Percentiles rank a stretch among this genome's conserved stretches.
Conservation (phyloP, 768 basidiomycete species). For the Mycena albidolilacea region DNA sequence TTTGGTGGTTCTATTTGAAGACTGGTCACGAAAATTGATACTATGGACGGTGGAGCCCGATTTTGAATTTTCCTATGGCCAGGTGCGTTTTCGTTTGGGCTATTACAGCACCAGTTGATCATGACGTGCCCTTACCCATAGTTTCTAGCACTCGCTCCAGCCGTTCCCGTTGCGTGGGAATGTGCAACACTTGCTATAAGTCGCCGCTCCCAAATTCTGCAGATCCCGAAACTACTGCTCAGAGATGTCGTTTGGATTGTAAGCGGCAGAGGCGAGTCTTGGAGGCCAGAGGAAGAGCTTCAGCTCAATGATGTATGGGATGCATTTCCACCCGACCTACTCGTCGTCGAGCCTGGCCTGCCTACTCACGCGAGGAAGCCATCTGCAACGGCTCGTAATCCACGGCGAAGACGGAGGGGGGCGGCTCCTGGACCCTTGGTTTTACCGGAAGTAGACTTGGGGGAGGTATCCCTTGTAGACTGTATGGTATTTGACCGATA, state of each 20-base stretch:
- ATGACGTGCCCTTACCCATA: not conserved
- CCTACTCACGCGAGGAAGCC: not conserved
- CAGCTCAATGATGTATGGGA: constrained; percentile 19
- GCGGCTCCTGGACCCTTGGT: no score
- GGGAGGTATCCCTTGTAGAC: no score
- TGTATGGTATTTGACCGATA: no score
- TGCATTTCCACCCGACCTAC: constrained; percentile 11
- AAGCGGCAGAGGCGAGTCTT: constrained; percentile 11
- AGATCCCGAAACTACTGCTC: not conserved
- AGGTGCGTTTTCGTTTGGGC: not conserved
- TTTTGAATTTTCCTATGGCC: constrained; percentile 21
- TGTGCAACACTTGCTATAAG: constrained; percentile 1
- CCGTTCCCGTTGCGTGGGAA: constrained; percentile 16
- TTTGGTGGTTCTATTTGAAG: not conserved
- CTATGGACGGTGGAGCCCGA: constrained; percentile 11
- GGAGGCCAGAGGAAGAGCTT: not conserved
- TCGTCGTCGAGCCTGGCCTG: constrained; percentile 2
- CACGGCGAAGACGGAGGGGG: no score
- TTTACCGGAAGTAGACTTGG: no score
- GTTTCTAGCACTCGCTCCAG: constrained; percentile 17
- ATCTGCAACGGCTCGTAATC: not conserved
- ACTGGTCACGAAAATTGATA: constrained; percentile 16
- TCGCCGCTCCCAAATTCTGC: not conserved
- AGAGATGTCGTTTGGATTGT: constrained; percentile 20
- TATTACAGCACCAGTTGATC: not conserved